Evolutionary conservation across 352 stramenopile species (phyloP).

Genomic region (Thraustochytrium striatum): DNA sequence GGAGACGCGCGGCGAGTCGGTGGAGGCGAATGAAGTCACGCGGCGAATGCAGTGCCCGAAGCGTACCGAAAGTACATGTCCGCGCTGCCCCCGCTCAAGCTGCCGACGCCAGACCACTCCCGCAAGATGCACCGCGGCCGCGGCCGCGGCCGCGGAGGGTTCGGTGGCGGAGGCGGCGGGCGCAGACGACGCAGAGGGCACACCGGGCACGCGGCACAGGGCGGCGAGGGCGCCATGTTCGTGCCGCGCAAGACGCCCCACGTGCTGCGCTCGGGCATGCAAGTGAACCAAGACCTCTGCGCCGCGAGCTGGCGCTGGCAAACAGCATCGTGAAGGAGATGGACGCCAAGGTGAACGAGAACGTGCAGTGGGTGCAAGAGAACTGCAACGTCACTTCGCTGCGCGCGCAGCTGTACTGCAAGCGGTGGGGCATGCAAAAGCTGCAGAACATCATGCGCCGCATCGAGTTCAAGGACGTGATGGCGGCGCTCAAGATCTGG

Average conservation of each 20-base stretch:
- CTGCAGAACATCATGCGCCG: slow-evolving; percentile 68
- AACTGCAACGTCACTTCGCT: slow-evolving; percentile 72
- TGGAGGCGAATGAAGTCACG: too few relatives aligned
- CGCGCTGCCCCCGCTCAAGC: slow-evolving; percentile 63
- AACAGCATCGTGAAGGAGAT: slow-evolving; percentile 71
- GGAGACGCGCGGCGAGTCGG: too few relatives aligned
- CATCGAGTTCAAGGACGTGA: slow-evolving; percentile 66
- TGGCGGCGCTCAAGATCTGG: slow-evolving; percentile 69
- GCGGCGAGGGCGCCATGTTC: too few relatives aligned
- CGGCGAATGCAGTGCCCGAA: too few relatives aligned
- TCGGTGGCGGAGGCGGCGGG: too few relatives aligned
- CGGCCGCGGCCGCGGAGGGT: neutral
- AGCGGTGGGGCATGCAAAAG: slow-evolving; percentile 75
- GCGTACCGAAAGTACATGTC: too few relatives aligned
- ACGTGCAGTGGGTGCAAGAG: slow-evolving; percentile 75
- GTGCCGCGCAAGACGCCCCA: slow-evolving; percentile 55
- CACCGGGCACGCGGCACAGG: too few relatives aligned
- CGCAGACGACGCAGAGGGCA: too few relatives aligned
- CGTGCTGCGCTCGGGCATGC: slow-evolving; percentile 51
- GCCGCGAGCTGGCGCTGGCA: slow-evolving; percentile 68
- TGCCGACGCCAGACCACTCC: slow-evolving; percentile 60
- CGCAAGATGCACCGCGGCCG: slow-evolving; percentile 55
- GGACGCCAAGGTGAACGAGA: slow-evolving; percentile 64
- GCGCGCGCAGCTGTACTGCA: slow-evolving; percentile 73
- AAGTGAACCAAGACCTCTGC: slow-evolving; percentile 63